Percentiles rank a stretch among this genome's conserved stretches.
Conservation (phyloP, 345 rosid genomes). For the Erysimum cheiranthoides region DNA sequence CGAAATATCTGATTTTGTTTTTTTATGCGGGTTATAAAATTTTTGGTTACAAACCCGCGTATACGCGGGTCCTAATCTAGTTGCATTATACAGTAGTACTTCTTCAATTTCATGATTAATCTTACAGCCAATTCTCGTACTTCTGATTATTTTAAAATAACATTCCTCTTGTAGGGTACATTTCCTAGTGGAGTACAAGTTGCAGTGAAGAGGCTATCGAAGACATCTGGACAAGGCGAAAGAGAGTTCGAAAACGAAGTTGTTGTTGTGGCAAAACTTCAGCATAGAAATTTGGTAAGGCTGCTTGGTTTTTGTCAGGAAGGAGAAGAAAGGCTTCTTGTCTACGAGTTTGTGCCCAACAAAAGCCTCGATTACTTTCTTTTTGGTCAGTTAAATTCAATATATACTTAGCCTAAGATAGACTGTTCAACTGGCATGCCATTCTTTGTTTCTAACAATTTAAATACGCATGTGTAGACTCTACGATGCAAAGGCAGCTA, state of each 20-base stretch:
- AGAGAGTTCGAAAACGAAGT: constrained; percentile 16
- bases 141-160: too few species aligned
- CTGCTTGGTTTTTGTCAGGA: constrained; percentile 25
- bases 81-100: background rate
- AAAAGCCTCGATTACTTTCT: constrained; percentile 35
- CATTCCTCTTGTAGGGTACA: too few species aligned
- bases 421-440: background rate
- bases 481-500: constrained; percentile 21
- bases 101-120: background rate
- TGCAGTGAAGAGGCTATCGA: too few species aligned
- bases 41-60: too few species aligned
- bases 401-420: background rate
- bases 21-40: too few species aligned
- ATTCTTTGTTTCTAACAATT: background rate
- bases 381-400: constrained; percentile 18
- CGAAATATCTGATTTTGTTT: too few species aligned
- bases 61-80: too few species aligned
- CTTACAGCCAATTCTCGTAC: background rate
- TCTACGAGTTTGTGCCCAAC: constrained; percentile 31
- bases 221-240: too few species aligned
- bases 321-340: constrained; percentile 31
- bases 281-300: constrained; percentile 23
- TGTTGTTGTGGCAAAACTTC: background rate
- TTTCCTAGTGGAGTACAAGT: background rate
- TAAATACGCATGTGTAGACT: constrained; percentile 35